These are phyloP conservation scores for Ogataea degrootiae DNA, from an alignment of 805 yeast genomes.

Conservation along the genomic window DNA sequence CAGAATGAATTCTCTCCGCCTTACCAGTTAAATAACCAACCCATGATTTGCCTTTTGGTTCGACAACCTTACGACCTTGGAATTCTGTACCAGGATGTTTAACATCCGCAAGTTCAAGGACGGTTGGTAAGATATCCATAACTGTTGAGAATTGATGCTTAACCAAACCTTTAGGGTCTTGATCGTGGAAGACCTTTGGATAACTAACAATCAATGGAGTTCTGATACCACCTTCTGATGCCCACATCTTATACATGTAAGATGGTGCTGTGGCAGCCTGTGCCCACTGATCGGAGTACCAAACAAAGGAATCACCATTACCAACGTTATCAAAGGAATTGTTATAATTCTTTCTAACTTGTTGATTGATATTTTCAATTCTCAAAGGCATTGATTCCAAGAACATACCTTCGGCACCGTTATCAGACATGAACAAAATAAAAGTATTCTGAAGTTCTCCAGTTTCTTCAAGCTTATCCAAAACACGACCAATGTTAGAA, in stretches of 20 bases:
- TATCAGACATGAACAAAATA: constrained; percentile 57
- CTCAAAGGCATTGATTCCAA: constrained; percentile 45
- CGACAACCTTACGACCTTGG: constrained; percentile 39
- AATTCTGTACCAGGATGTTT: constrained; percentile 38
- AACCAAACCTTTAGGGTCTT: constrained; percentile 22
- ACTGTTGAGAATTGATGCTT: constrained; percentile 44
- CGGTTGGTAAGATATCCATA: constrained; percentile 57
- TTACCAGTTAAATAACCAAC: constrained; percentile 30
- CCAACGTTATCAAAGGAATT: constrained; percentile 47
- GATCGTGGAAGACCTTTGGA: constrained; percentile 29
- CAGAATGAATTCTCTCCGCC: constrained; percentile 32
- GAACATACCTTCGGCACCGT: constrained; percentile 63
- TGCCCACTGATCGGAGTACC: constrained; percentile 57
- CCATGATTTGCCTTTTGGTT: constrained; percentile 45
- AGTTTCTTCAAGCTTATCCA: constrained; percentile 35
- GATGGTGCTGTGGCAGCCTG: constrained; percentile 59
- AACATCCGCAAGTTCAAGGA: constrained; percentile 45
- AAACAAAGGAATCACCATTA: constrained; percentile 40
- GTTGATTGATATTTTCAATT: constrained; percentile 21
- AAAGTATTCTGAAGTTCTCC: constrained; percentile 51
- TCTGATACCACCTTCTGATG: constrained; percentile 56
- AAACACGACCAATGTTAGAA: constrained; percentile 44
- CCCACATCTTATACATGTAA: constrained; percentile 51
- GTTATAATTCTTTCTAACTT: constrained; percentile 34
- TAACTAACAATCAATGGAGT: constrained; percentile 48